Evolutionary conservation across 164 flowering plant genomes (phyloP).

Genomic region (Dillenia turbinata): DNA sequence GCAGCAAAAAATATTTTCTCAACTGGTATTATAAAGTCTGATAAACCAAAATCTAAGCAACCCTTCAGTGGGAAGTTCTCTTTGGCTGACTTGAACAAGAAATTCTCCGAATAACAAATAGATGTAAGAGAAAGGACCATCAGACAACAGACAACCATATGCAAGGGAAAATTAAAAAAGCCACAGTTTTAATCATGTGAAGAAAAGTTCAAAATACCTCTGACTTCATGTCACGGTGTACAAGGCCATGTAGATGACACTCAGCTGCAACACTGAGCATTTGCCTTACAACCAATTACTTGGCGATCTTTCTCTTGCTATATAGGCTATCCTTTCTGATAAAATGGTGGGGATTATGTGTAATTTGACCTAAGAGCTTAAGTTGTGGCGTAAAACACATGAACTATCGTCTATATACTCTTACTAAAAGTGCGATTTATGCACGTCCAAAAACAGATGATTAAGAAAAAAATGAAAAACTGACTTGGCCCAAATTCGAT

Average conservation of each 20-base stretch:
- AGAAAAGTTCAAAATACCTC: constrained; percentile 50
- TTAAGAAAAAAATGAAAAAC: constrained; percentile 9
- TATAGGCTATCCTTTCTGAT: constrained; percentile 93
- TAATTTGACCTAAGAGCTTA: too few relatives aligned
- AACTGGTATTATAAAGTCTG: constrained; percentile 98
- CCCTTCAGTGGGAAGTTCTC: constrained; percentile 73
- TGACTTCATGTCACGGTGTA: constrained; percentile 99
- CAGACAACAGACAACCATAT: constrained; percentile 1
- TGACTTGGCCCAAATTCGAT: constrained; percentile 91
- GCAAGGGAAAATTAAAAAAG: constrained; percentile 1
- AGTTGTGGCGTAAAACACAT: too few relatives aligned
- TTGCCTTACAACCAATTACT: constrained; percentile 87
- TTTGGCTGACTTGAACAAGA: constrained; percentile 85
- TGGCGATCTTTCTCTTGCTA: constrained; percentile 95
- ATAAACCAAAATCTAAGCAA: constrained; percentile 82
- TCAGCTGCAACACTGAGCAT: constrained; percentile 98
- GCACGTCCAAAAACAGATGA: too few relatives aligned
- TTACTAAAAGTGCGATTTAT: too few relatives aligned
- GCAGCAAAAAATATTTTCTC: constrained; percentile 5
- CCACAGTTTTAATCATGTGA: too few relatives aligned
- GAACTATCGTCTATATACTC: too few relatives aligned
- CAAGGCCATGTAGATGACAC: constrained; percentile 95
- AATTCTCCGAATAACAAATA: constrained; percentile 57
- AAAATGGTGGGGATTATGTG: neutral
- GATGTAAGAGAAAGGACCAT: constrained; percentile 2